These are phyloP conservation scores for Phytophthora ohioensis DNA, from an alignment of 352 stramenopile genomes.

Conservation along the genomic window DNA sequence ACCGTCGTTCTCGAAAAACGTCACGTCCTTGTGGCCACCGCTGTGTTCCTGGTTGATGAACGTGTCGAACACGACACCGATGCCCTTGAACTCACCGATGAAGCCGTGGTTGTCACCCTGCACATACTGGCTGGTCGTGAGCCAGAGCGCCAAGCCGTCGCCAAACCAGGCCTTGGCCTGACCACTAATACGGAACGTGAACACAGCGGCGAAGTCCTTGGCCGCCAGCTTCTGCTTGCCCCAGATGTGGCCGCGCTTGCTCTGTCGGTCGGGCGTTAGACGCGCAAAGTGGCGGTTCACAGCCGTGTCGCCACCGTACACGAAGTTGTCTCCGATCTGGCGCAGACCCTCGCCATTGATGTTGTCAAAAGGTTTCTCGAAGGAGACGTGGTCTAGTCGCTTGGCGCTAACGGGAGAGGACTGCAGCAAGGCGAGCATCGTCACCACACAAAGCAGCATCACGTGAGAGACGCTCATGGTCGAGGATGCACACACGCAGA, in stretches of 20 bases:
- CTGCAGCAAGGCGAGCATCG: conserved; percentile 32
- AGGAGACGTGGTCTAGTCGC: conserved; percentile 63
- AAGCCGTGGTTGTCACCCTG: conserved; percentile 87
- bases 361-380: conserved; percentile 84
- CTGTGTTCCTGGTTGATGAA: conserved; percentile 85
- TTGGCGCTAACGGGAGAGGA: conserved; percentile 35
- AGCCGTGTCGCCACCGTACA: conserved; percentile 63
- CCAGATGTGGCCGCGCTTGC: conserved; percentile 81
- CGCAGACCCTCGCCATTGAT: conserved; percentile 71
- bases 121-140: conserved; percentile 69
- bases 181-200: conserved; percentile 88
- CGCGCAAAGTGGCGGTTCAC: conserved; percentile 88
- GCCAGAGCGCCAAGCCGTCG: conserved; percentile 83
- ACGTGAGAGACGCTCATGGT: conserved; percentile 35
- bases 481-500: background rate
- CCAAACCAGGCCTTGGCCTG: conserved; percentile 80
- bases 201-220: conserved; percentile 76
- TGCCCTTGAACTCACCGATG: conserved; percentile 71
- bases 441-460: conserved; percentile 33
- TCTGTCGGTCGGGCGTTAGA: conserved; percentile 83
- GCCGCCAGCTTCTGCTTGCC: conserved; percentile 65
- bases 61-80: conserved; percentile 87
- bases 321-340: conserved; percentile 63
- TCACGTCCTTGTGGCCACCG: conserved; percentile 87
- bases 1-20: conserved; percentile 84